Evolutionary conservation across 345 rosid genomes (phyloP), one percentile per base, ranked within the genome.

Genomic region (Gossypium longicalyx): DNA sequence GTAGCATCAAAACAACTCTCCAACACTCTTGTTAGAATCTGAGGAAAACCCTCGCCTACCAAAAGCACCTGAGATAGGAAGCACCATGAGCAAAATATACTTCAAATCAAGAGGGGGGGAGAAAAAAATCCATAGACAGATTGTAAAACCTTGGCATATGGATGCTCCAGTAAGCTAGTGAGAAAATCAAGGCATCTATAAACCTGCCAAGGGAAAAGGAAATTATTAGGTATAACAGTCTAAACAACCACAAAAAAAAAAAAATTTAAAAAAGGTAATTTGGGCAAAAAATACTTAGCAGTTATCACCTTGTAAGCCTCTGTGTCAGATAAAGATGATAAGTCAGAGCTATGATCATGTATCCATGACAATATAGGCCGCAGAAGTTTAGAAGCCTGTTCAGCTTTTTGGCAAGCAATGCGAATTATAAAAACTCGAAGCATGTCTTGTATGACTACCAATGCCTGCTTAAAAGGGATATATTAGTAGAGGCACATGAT

Each of bases 401-500:
- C 94, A 78, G 78, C 79, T 73, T 88, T 93, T 84, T 86, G 94
- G 85, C 80, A 83, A 80, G 96, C 93, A 77, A 91, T 72, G 29
- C 97, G 98, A 79, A 90, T 76, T 58, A 95, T 85, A 84, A 95
- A 93, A 81, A 95, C 92, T 75, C 97, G 86, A 80, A 95, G 93
- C 96, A 95, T 93, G 84, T 93, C 98, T 84, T 87, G 94, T 78
- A 93, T 87, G 81, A 95, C 98, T 66, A 82, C 90, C 85, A 91
- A 82, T 48, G 89, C 87, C 99, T 95, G 90, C 72, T 70, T 69
- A 77, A 70, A 74, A 69, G 44, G 52, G 56, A 70, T 67, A 79
- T 41, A 79, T 49, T 41, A 59, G 68, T 52, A 51, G 59, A 27
- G 58, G 63, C 52, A 82, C 62, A 80, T 68, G 27, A 47, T 52